These are phyloP conservation scores for Claviceps digitariae DNA, from an alignment of 2,329 filamentous ascomycete species.

Conservation along the genomic window DNA sequence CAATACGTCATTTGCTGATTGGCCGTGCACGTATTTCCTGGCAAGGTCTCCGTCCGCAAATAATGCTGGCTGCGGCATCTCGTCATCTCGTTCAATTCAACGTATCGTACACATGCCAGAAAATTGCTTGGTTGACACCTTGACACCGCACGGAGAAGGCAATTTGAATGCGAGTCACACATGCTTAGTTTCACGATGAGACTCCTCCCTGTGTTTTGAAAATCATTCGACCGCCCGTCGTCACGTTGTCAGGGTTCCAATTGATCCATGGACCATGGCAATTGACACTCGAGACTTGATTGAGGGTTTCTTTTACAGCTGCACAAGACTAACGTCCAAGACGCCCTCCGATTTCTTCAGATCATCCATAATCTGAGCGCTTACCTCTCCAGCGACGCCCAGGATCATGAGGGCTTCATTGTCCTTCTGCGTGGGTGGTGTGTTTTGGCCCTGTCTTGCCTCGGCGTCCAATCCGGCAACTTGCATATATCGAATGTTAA, in stretches of 20 bases:
- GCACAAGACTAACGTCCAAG: conserved; percentile 40
- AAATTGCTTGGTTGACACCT: background rate
- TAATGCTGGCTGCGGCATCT: background rate
- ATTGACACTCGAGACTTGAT: too few relatives aligned
- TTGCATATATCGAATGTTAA: conserved; percentile 74
- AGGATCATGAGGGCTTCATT: conserved; percentile 74
- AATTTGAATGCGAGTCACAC: background rate
- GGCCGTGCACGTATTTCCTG: background rate
- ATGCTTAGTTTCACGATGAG: background rate
- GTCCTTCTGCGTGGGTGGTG: conserved; percentile 14
- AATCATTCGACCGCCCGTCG: background rate
- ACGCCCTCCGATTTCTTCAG: conserved; percentile 38
- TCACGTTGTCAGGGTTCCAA: background rate
- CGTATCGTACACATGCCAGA: background rate
- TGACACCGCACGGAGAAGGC: background rate
- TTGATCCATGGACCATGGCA: too few relatives aligned
- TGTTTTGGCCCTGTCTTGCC: conserved; percentile 11
- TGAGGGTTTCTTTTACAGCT: conserved; percentile 16
- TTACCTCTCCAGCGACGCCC: conserved; percentile 54
- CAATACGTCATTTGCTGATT: background rate
- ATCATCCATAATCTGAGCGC: conserved; percentile 37
- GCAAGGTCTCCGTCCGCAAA: background rate
- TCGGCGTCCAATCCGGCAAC: conserved; percentile 40
- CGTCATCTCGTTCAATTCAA: too few relatives aligned
- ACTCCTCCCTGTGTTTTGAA: background rate